Conservation (phyloP, 2,329 filamentous ascomycete genomes). For the Emydomyces testavorans region DNA sequence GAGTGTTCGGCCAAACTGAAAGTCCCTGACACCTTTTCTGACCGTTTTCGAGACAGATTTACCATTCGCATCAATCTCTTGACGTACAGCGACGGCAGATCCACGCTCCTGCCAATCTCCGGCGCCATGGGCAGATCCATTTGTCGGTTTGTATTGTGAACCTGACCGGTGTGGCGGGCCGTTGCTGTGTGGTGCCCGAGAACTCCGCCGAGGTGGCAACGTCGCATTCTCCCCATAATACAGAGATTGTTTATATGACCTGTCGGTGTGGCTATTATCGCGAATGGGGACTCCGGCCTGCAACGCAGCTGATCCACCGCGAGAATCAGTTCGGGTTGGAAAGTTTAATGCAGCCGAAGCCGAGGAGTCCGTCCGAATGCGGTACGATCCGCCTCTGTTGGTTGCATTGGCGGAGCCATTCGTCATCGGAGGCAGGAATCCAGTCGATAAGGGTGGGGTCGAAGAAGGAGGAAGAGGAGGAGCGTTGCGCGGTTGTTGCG, state of each 20-base stretch:
- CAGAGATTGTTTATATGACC: slow-evolving; percentile 53
- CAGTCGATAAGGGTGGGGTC: slow-evolving; percentile 38
- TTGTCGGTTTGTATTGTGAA: slow-evolving; percentile 46
- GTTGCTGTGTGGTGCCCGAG: slow-evolving; percentile 50
- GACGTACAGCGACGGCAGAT: slow-evolving; percentile 70
- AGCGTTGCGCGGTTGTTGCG: not conserved
- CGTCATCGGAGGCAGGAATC: slow-evolving; percentile 35
- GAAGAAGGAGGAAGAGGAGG: slow-evolving; percentile 28
- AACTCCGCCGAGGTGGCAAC: slow-evolving; percentile 63
- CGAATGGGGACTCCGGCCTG: slow-evolving; percentile 52
- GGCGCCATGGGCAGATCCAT: slow-evolving; percentile 51
- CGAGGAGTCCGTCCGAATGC: slow-evolving; percentile 49
- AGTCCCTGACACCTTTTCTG: slow-evolving; percentile 96
- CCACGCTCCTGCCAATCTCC: slow-evolving; percentile 96
- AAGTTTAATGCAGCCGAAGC: slow-evolving; percentile 46
- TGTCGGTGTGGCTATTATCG: slow-evolving; percentile 58
- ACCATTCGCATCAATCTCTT: slow-evolving; percentile 76
- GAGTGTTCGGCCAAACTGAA: slow-evolving; percentile 78
- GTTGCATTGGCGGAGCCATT: slow-evolving; percentile 31
- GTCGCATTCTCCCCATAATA: slow-evolving; percentile 48
- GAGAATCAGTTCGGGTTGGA: slow-evolving; percentile 51
- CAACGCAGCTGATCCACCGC: slow-evolving; percentile 48
- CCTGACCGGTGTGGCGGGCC: slow-evolving; percentile 28
- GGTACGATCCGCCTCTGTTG: slow-evolving; percentile 38
- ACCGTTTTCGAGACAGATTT: slow-evolving; percentile 70